A percentile compares a stretch with the other conserved stretches of the same genome.
These are phyloP conservation scores for Fomitiporia mediterranea DNA, from an alignment of 1,284 basidiomycete genomes.

Conservation along the genomic window DNA sequence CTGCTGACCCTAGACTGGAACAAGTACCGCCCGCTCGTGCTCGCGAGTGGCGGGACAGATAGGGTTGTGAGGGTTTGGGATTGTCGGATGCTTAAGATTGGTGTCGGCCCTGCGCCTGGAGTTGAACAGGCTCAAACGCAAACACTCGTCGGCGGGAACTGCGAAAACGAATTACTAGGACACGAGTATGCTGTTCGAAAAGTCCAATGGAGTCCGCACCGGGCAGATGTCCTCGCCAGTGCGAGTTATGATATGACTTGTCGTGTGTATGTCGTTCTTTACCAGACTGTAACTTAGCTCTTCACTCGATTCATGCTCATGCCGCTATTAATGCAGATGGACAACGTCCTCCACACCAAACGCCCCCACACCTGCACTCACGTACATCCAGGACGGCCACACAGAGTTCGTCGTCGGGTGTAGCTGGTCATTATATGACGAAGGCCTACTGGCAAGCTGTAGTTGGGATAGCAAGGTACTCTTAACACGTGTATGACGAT, in stretches of 20 bases:
- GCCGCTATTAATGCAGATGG: conserved; percentile 45
- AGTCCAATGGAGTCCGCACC: conserved; percentile 73
- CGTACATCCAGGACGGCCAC: conserved; percentile 78
- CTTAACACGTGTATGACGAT: conserved; percentile 57
- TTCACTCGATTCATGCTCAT: conserved; percentile 3
- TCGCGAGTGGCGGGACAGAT: conserved; percentile 83
- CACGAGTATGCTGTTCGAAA: conserved; percentile 81
- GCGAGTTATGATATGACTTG: conserved; percentile 97
- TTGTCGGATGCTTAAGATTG: conserved; percentile 69
- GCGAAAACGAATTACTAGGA: conserved; percentile 65
- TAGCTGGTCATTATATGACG: conserved; percentile 85
- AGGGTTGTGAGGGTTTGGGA: conserved; percentile 81
- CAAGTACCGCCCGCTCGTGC: conserved; percentile 77
- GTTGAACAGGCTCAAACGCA: conserved; percentile 23
- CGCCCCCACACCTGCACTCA: conserved; percentile 54
- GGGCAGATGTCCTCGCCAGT: conserved; percentile 73
- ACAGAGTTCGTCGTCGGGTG: conserved; percentile 95
- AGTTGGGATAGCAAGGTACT: conserved; percentile 87
- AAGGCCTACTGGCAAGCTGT: conserved; percentile 80
- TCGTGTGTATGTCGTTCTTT: conserved; percentile 66
- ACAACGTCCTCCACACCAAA: conserved; percentile 49
- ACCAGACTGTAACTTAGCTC: too few species aligned
- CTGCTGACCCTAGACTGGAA: conserved; percentile 87
- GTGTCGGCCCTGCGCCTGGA: conserved; percentile 30
- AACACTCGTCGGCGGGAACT: conserved; percentile 59